phyloP scores from a whole-genome alignment of 176 grass and related monocot species.

The Phoenix roebelenii region DNA sequence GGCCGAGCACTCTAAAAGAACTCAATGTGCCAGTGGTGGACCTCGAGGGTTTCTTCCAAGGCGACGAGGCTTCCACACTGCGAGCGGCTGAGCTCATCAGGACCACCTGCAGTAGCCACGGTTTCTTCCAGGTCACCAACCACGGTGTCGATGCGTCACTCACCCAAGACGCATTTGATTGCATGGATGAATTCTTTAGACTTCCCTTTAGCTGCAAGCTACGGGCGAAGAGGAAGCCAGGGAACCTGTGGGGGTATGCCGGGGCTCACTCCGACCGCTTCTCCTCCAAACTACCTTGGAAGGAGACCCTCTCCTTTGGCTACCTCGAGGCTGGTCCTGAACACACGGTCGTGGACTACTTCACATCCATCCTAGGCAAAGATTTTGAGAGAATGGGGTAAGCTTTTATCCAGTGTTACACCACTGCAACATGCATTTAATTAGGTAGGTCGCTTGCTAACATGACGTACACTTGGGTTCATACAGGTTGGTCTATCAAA shows the following conservation, averaged over 20 bases:
- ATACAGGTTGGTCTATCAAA: constrained; percentile 52
- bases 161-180: constrained; percentile 26
- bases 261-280: constrained; percentile 84
- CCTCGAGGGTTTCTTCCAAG: constrained; percentile 43
- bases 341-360: constrained; percentile 53
- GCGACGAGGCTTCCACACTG: constrained; percentile 24
- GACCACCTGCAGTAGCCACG: constrained; percentile 42
- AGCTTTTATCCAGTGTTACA: not conserved
- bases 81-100: constrained; percentile 36
- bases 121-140: constrained; percentile 80
- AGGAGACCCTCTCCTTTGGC: constrained; percentile 88
- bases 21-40: constrained; percentile 56
- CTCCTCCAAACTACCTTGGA: constrained; percentile 78
- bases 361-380: constrained; percentile 51
- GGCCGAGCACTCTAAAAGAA: constrained; percentile 1
- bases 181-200: constrained; percentile 50
- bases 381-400: constrained; percentile 69
- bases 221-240: constrained; percentile 40
- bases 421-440: not conserved
- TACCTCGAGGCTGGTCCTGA: constrained; percentile 23
- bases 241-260: constrained; percentile 66
- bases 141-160: constrained; percentile 47
- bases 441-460: not conserved
- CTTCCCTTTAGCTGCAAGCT: constrained; percentile 52
- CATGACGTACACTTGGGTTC: not conserved